Percentiles rank a stretch among this genome's conserved stretches.
Evolutionary conservation across 169 alveolate species (phyloP).

Genomic region (Cyclospora cayetanensis): DNA sequence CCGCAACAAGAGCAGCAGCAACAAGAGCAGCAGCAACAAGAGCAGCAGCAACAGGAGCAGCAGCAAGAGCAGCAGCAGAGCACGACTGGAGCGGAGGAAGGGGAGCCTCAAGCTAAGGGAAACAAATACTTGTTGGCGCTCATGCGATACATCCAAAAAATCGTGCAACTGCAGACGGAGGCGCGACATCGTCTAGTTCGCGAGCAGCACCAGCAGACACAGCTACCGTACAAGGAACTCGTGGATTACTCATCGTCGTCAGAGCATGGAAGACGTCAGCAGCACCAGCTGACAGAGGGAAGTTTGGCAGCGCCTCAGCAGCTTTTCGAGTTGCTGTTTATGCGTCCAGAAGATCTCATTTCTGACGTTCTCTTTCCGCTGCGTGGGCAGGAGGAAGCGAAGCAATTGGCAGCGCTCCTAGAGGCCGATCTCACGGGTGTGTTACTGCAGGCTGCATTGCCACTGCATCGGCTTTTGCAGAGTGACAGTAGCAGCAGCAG

Average conservation of each 20-base stretch:
- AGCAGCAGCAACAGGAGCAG: conserved; percentile 43
- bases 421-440: conserved; percentile 66
- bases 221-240: not conserved
- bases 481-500: conserved; percentile 51
- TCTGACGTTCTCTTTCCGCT: conserved; percentile 54
- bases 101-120: too few species aligned
- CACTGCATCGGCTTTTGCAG: conserved; percentile 37
- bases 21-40: conserved; percentile 21
- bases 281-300: not conserved
- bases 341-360: conserved; percentile 24
- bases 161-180: conserved; percentile 24
- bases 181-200: not conserved
- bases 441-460: conserved; percentile 54
- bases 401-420: conserved; percentile 60
- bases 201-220: conserved; percentile 2
- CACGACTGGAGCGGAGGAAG: not conserved
- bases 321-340: conserved; percentile 48
- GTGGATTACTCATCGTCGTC: not conserved
- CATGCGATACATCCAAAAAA: not conserved
- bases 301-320: not conserved
- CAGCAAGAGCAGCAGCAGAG: not conserved
- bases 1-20: conserved; percentile 36
- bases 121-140: not conserved
- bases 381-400: conserved; percentile 62
- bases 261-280: not conserved